These are phyloP conservation scores for Sporothrix variecibatus DNA, from an alignment of 2,329 filamentous ascomycete species.

Conservation along the genomic window DNA sequence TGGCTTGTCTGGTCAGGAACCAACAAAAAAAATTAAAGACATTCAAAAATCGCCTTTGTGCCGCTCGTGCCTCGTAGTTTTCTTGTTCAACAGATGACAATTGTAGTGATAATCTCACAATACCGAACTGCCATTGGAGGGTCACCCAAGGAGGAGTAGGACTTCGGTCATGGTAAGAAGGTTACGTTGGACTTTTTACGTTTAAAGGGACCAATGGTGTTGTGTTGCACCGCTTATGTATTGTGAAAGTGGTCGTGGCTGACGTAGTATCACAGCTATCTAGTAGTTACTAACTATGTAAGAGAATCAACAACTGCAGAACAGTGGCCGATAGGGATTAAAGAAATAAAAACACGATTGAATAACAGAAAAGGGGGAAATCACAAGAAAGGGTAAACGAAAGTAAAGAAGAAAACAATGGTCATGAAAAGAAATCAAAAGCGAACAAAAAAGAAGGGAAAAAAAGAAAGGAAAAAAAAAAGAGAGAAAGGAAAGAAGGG, in stretches of 20 bases:
- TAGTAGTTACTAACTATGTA: not conserved
- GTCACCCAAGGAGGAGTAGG: no score
- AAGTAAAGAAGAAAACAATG: not conserved
- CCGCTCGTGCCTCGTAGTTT: not conserved
- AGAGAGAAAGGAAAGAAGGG: not conserved
- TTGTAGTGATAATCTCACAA: not conserved
- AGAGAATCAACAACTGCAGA: not conserved
- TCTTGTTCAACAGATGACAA: not conserved
- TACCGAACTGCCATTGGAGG: no score
- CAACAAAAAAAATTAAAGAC: conserved; percentile 22
- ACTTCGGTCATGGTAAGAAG: no score
- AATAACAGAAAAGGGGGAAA: not conserved
- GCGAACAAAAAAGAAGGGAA: not conserved
- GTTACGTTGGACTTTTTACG: no score
- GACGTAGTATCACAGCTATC: not conserved
- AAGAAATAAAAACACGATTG: not conserved
- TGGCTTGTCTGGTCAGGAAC: conserved; percentile 12
- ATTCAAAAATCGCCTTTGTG: not conserved
- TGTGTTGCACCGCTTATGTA: not conserved
- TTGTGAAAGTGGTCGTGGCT: not conserved
- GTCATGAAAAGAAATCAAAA: not conserved
- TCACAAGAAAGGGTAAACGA: not conserved
- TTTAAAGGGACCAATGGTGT: not conserved
- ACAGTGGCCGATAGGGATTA: not conserved
- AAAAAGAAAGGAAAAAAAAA: not conserved